Evolutionary conservation across 2,329 filamentous ascomycete species (phyloP), one percentile per base, ranked within the genome.

Genomic region (Pseudogymnoascus sp.): DNA sequence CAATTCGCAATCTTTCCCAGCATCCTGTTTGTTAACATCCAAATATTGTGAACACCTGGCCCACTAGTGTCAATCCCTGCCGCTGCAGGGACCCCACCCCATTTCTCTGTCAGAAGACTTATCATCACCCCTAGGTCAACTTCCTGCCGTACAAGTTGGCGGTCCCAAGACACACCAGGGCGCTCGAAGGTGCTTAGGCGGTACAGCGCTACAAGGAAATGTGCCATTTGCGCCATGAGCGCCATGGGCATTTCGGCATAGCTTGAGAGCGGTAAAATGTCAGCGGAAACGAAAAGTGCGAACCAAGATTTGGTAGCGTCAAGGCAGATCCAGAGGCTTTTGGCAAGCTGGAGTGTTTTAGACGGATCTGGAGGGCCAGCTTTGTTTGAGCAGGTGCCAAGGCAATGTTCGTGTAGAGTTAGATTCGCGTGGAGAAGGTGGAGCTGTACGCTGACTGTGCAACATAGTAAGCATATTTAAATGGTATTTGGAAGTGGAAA

Each of bases 191-290:
- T 55, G 16, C 45, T 55, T 19, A 55, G 29, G 10, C 45, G 45
- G 29, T 55, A 55, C 26, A 55, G 45, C n/a, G 29, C 45, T 4
- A 55, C 29, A 55, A 55, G 11, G 45, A 55, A 55, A 55, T 55
- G 26, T 19, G 45, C 45, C 45, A 55, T 55, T 33, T 55, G 45
- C n/a, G 45, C 14, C 45, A 55, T 55, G n/a, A 55, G 11, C n/a
- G 45, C n/a, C 45, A 55, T 55, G 26, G 45, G 45, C 45, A 55
- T 55, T 55, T 55, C 45, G 11, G 45, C 45, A 55, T 55, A 55
- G 26, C 45, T 55, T 31, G 45, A 55, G 26, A 55, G 45, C n/a
- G 45, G 45, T 12, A 55, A 19, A 55, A 55, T 19, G 16, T 55
- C 45, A 19, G 26, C 45, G 5, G 45, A 55, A 8, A 55, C 45